phyloP scores from a whole-genome alignment of 495 filamentous ascomycete genomes.

The Hypoxylon lenormandii region DNA sequence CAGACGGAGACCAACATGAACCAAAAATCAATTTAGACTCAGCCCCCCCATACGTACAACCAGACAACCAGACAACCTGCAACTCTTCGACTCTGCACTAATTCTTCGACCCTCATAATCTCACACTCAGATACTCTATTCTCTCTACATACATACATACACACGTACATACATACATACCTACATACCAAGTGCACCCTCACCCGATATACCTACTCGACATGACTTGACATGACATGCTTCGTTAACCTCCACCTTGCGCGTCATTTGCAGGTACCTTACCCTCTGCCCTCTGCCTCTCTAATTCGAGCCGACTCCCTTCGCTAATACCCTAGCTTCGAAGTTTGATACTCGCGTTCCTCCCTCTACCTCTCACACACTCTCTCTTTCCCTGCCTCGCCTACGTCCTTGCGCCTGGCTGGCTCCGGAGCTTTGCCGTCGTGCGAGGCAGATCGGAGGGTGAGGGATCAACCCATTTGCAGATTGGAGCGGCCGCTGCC shows the following conservation, averaged over 20 bases:
- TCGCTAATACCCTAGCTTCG: too few species aligned
- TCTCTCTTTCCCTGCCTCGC: conserved; percentile 42
- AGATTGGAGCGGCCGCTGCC: too few species aligned
- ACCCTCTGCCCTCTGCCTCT: too few species aligned
- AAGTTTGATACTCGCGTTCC: neutral
- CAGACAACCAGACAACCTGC: too few species aligned
- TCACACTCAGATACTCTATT: conserved; percentile 13
- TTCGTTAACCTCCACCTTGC: too few species aligned
- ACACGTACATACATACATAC: too few species aligned
- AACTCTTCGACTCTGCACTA: conserved; percentile 10
- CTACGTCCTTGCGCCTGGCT: conserved; percentile 38
- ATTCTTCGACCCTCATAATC: conserved; percentile 35
- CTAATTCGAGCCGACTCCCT: conserved; percentile 13
- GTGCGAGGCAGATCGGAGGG: conserved; percentile 42
- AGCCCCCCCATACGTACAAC: conserved; percentile 37
- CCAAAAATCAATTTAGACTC: conserved; percentile 45
- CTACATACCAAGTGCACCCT: too few species aligned
- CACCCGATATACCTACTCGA: neutral
- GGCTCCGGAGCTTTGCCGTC: conserved; percentile 38
- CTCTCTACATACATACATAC: too few species aligned
- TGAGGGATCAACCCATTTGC: conserved; percentile 12
- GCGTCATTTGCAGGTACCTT: too few species aligned
- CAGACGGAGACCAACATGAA: conserved; percentile 38
- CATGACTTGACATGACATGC: neutral
- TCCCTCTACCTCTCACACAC: conserved; percentile 19